Base-by-base conservation (phyloP, 2,329 filamentous ascomycete genomes). In the Alternaria sp. region DNA sequence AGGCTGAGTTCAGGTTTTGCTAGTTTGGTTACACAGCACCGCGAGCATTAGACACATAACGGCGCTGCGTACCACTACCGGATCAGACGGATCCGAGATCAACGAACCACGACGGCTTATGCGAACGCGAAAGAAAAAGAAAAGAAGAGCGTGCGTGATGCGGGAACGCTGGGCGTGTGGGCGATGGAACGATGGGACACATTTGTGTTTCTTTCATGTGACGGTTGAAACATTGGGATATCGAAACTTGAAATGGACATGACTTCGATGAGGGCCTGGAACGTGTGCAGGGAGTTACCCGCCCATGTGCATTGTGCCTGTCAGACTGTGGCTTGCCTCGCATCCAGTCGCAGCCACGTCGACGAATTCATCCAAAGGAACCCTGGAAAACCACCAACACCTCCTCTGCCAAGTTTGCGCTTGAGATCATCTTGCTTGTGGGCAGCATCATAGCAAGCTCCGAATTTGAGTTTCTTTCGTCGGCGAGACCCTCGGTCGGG, bases 21-120 rank as follows among this genome's bases (percentile, higher is more conserved):
- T 45, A 51, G 59, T 53, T n/a, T 49, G 17, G 26, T 19, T 28
- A 57, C 17, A 40, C 45, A 50, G 52, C 52, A 30, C 49, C 30
- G 36, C 36, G 21, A 56, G 30, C 28, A 17, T 50, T 61, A 36
- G 59, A 61, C 25, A 49, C 44, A 21, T 25, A 28, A 61, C 53
- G 50, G 36, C 46, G 44, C 46, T 46, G 43, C 26, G 51, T 54
- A 40, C 45, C 28, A 30, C 40, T 12, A 45, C 44, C 11, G 54
- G 26, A 52, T 40, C 21, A 28, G 57, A 25, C 36, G 15, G 49
- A 46, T 17, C 43, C 44, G 51, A 50, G 36, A 36, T 46, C 25
- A 46, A 52, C 30, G 30, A 36, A 49, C 23, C 6, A 28, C 44
- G n/a, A 40, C 36, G 36, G 36, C 15, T 40, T 28, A 56, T 56